Conservation (phyloP, 192 early-diverging fungal species). For the Entomortierella lignicola region DNA sequence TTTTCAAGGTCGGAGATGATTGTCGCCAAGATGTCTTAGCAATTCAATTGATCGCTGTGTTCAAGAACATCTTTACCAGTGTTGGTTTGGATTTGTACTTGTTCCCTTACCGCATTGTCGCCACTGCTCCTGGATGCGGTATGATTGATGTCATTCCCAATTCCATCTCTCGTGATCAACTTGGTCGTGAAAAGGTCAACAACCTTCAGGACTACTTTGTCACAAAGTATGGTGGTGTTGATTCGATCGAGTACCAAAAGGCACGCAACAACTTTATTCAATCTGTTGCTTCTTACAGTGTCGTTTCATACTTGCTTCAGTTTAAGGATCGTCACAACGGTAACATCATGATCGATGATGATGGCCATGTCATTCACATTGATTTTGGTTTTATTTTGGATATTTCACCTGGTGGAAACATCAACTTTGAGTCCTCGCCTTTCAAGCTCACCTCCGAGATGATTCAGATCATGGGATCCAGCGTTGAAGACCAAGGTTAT, state of each 20-base stretch:
- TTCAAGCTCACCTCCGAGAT: conserved; percentile 99
- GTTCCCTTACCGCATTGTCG: conserved; percentile 97
- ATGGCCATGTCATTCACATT: conserved; percentile 97
- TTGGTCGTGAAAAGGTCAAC: conserved; percentile 98
- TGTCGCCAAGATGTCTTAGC: conserved; percentile 99
- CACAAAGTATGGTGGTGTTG: conserved; percentile 86
- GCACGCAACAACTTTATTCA: conserved; percentile 91
- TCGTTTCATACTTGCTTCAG: conserved; percentile 93
- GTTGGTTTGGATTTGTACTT: conserved; percentile 94
- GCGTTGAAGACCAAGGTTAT: conserved; percentile 81
- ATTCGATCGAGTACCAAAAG: conserved; percentile 88
- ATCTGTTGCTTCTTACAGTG: conserved; percentile 93
- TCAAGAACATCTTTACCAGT: conserved; percentile 94
- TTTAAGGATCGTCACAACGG: conserved; percentile 99
- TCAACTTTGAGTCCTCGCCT: conserved; percentile 95
- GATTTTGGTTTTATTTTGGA: conserved; percentile 99
- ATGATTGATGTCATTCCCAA: conserved; percentile 98
- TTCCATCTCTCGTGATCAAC: conserved; percentile 96
- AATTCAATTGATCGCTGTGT: conserved; percentile 95
- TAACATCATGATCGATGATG: conserved; percentile 98
- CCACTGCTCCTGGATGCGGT: conserved; percentile 96
- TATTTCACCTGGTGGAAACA: conserved; percentile 95
- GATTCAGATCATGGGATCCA: conserved; percentile 96
- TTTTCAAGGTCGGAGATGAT: conserved; percentile 99
- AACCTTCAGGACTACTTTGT: conserved; percentile 94